A percentile compares a stretch with the other conserved stretches of the same genome.
Conservation (phyloP, 2,329 filamentous ascomycete genomes). For the Cryphonectria carpinicola region DNA sequence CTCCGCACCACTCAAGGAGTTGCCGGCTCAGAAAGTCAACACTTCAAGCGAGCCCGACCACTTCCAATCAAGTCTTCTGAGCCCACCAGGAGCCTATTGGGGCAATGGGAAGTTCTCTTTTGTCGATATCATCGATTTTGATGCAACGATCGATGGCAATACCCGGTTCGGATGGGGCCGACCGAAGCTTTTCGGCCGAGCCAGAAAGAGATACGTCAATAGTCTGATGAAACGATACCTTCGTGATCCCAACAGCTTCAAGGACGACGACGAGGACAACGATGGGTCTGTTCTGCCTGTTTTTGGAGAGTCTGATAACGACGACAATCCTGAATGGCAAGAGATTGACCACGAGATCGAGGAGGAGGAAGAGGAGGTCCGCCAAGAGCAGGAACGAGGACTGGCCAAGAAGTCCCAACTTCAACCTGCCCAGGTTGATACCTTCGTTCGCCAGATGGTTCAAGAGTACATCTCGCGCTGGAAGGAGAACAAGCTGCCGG, state of each 20-base stretch:
- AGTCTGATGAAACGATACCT: constrained; percentile 47
- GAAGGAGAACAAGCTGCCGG: constrained; percentile 61
- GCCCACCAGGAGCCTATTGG: constrained; percentile 39
- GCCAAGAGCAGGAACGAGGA: constrained; percentile 30
- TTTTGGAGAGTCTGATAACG: constrained; percentile 58
- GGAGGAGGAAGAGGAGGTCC: constrained; percentile 50
- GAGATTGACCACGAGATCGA: constrained; percentile 59
- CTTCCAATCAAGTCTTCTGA: constrained; percentile 1
- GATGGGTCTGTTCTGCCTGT: constrained; percentile 50
- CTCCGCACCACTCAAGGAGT: background rate
- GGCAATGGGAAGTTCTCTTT: constrained; percentile 38
- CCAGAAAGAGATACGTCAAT: constrained; percentile 49
- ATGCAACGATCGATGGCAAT: constrained; percentile 10
- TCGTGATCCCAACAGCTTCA: constrained; percentile 24
- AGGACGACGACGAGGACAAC: constrained; percentile 14
- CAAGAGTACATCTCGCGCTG: constrained; percentile 56
- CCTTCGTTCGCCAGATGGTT: constrained; percentile 59
- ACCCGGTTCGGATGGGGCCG: constrained; percentile 36
- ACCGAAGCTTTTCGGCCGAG: constrained; percentile 42
- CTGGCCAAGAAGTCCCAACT: constrained; percentile 20
- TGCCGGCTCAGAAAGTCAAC: background rate
- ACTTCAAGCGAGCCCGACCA: background rate
- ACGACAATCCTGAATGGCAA: constrained; percentile 43
- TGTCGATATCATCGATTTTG: constrained; percentile 22
- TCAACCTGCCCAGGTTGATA: constrained; percentile 53